These are phyloP conservation scores for Alternaria infectoria DNA, from an alignment of 2,329 filamentous ascomycete species.

Conservation along the genomic window DNA sequence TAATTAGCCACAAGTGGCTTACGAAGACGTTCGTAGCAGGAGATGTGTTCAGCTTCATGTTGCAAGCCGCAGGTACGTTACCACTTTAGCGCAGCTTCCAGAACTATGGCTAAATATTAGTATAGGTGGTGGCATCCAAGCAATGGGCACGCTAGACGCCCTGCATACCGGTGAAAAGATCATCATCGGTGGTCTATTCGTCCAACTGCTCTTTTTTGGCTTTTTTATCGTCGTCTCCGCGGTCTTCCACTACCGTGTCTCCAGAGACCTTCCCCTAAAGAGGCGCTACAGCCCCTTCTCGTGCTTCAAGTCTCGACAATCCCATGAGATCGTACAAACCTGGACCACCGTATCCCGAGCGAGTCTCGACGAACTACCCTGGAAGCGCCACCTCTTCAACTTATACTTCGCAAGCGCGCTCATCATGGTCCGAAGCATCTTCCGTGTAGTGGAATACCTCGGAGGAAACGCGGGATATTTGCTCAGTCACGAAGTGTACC, in stretches of 20 bases:
- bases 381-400: slow-evolving; percentile 47
- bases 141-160: slow-evolving; percentile 6
- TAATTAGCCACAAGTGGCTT: slow-evolving; percentile 50
- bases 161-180: slow-evolving; percentile 24
- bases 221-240: slow-evolving; percentile 51
- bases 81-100: slow-evolving; percentile 35
- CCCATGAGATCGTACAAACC: neutral
- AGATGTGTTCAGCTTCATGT: slow-evolving; percentile 54
- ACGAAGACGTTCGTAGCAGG: slow-evolving; percentile 56
- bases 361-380: slow-evolving; percentile 16
- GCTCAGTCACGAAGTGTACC: slow-evolving; percentile 50
- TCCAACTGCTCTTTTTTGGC: slow-evolving; percentile 58
- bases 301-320: neutral
- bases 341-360: neutral
- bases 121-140: slow-evolving; percentile 26
- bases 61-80: slow-evolving; percentile 41
- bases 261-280: slow-evolving; percentile 11
- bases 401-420: slow-evolving; percentile 54
- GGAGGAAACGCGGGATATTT: slow-evolving; percentile 55
- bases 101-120: neutral
- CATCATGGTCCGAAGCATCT: slow-evolving; percentile 58
- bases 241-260: slow-evolving; percentile 26
- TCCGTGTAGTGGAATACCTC: slow-evolving; percentile 57
- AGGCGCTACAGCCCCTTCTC: neutral
- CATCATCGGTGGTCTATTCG: slow-evolving; percentile 43